Percentiles rank a stretch among this genome's conserved stretches.
phyloP scores from a whole-genome alignment of 2,329 filamentous ascomycete genomes.

The Biscogniauxia mediterranea region DNA sequence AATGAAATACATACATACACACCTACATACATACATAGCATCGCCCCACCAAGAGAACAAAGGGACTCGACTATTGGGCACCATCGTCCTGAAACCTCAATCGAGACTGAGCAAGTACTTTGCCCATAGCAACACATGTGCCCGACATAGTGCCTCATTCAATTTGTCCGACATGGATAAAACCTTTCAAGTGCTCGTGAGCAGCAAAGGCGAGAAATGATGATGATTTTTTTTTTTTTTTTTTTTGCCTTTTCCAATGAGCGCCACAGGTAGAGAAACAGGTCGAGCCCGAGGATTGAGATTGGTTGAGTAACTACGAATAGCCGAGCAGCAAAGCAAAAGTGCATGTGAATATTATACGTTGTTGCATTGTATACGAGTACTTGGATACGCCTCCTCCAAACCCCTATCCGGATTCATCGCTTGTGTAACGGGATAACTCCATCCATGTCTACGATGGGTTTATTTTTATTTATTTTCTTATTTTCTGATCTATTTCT shows the following conservation, averaged over 20 bases:
- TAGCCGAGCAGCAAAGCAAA: background rate
- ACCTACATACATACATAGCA: background rate
- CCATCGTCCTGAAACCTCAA: background rate
- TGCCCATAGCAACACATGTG: background rate
- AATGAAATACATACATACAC: background rate
- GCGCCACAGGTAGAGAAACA: background rate
- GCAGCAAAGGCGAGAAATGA: background rate
- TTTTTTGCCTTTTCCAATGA: background rate
- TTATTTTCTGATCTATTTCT: too few species aligned
- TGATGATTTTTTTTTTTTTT: too few species aligned
- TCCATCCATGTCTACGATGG: background rate
- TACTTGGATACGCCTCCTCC: background rate
- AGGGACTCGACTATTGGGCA: background rate
- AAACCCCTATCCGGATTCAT: background rate
- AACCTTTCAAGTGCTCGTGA: background rate
- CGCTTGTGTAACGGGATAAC: background rate
- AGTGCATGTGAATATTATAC: background rate
- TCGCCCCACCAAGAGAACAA: background rate
- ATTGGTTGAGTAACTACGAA: background rate
- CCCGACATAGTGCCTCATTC: background rate
- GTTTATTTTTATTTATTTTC: too few species aligned
- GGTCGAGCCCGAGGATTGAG: background rate
- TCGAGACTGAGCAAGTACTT: background rate
- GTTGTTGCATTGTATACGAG: background rate
- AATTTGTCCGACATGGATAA: background rate